Evolutionary conservation across 2,329 filamentous ascomycete species (phyloP).

Genomic region (Epichloe sibirici): DNA sequence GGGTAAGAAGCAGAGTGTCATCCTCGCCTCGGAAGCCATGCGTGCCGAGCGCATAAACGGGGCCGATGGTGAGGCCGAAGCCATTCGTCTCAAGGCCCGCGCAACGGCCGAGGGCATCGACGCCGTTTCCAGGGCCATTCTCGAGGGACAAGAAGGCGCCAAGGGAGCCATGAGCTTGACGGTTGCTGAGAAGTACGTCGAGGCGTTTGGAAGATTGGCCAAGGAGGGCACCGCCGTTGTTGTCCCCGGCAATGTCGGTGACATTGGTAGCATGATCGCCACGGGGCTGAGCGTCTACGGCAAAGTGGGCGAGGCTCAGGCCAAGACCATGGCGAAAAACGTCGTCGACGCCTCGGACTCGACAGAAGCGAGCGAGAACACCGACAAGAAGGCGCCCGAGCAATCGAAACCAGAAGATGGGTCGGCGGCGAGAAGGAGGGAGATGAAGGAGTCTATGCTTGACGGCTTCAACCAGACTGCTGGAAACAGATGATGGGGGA

Average conservation of each 20-base stretch:
- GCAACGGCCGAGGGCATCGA: conserved; percentile 86
- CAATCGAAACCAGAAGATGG: conserved; percentile 8
- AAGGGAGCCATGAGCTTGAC: conserved; percentile 75
- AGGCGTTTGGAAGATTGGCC: conserved; percentile 82
- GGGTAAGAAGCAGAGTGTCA: conserved; percentile 92
- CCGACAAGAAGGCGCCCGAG: conserved; percentile 9
- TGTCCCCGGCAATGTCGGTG: conserved; percentile 91
- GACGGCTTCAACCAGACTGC: conserved; percentile 27
- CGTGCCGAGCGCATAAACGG: conserved; percentile 86
- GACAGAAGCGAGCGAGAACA: conserved; percentile 8
- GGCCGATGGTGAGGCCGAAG: conserved; percentile 85
- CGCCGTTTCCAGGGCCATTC: conserved; percentile 66
- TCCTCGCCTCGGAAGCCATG: conserved; percentile 86
- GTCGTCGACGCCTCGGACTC: conserved; percentile 20
- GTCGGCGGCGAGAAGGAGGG: conserved; percentile 9
- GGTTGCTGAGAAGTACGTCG: conserved; percentile 96
- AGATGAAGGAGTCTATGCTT: conserved; percentile 27
- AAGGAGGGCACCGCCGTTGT: conserved; percentile 94
- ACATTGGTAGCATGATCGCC: conserved; percentile 94
- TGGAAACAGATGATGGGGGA: conserved; percentile 16
- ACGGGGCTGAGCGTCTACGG: conserved; percentile 92
- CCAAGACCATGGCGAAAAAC: conserved; percentile 49
- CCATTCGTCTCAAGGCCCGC: conserved; percentile 72
- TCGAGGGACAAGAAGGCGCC: conserved; percentile 59
- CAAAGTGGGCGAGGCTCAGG: conserved; percentile 75